These are phyloP conservation scores for Scedosporium dehoogii DNA, from an alignment of 2,329 filamentous ascomycete species.

Conservation along the genomic window DNA sequence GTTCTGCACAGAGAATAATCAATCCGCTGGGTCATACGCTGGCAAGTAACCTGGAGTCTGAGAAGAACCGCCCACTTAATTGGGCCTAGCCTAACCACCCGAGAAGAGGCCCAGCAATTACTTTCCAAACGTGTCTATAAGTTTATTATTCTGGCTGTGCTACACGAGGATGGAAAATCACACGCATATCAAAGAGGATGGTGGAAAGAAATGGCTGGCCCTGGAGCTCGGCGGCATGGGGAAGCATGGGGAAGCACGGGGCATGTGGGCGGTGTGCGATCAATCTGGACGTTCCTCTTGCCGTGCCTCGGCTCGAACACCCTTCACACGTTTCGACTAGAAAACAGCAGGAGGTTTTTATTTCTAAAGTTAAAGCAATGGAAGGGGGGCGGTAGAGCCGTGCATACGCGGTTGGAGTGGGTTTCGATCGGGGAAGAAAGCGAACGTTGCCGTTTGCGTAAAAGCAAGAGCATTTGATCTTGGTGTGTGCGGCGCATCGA, in stretches of 20 bases:
- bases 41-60: too few species aligned
- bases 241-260: too few species aligned
- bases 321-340: neutral
- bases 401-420: too few species aligned
- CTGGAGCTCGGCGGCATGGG: neutral
- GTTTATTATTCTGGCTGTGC: neutral
- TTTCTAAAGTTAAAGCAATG: neutral
- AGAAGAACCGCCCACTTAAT: too few species aligned
- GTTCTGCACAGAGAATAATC: neutral
- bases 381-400: neutral
- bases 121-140: neutral
- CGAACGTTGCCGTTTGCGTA: neutral
- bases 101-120: neutral
- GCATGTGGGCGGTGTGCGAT: neutral
- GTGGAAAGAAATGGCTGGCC: neutral
- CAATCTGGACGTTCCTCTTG: neutral
- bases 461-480: neutral
- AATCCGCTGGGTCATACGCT: neutral
- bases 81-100: neutral
- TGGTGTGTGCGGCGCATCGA: neutral
- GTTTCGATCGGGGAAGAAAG: neutral
- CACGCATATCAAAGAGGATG: neutral
- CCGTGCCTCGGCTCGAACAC: conserved; percentile 3
- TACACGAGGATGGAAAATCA: neutral
- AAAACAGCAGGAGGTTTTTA: neutral